Conservation (phyloP, 1,139 yeast species). For the Magnusiomyces ingens region DNA sequence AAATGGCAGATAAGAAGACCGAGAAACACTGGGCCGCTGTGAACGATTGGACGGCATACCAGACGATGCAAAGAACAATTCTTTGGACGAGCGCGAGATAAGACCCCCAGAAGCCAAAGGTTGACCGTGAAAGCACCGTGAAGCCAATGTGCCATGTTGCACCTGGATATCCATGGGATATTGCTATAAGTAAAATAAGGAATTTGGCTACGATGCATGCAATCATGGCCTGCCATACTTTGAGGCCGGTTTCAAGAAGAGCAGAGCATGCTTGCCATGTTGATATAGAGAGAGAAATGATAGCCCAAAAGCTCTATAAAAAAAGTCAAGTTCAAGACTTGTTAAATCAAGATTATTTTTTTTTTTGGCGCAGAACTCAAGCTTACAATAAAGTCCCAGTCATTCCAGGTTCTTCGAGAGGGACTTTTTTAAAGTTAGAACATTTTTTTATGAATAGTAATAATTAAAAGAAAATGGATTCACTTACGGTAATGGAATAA, state of each 20-base stretch:
- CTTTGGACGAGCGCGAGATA: conserved; percentile 25
- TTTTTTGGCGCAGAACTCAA: not conserved
- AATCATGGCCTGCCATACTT: conserved; percentile 17
- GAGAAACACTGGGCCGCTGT: conserved; percentile 30
- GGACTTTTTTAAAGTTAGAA: not conserved
- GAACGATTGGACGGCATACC: conserved; percentile 31
- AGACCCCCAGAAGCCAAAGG: conserved; percentile 30
- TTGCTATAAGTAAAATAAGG: conserved; percentile 20
- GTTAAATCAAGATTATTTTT: not conserved
- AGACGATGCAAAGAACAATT: conserved; percentile 27
- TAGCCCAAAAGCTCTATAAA: conserved; percentile 11
- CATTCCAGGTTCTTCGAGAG: conserved; percentile 8
- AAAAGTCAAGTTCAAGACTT: not conserved
- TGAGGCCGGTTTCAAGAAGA: conserved; percentile 25
- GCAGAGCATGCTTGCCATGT: conserved; percentile 27
- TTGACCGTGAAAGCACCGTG: conserved; percentile 26
- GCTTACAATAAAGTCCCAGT: conserved; percentile 11
- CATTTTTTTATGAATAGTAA: not conserved
- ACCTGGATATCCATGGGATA: conserved; percentile 28
- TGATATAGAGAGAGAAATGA: conserved; percentile 18
- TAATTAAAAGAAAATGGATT: not conserved
- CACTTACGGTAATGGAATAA: conserved; percentile 7
- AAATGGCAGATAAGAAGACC: conserved; percentile 25
- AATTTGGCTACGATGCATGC: conserved; percentile 19
- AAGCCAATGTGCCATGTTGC: conserved; percentile 31